A percentile compares a stretch with the other conserved stretches of the same genome.
These are phyloP conservation scores for Podospora sp. DNA, from an alignment of 495 filamentous ascomycete species.

Conservation along the genomic window DNA sequence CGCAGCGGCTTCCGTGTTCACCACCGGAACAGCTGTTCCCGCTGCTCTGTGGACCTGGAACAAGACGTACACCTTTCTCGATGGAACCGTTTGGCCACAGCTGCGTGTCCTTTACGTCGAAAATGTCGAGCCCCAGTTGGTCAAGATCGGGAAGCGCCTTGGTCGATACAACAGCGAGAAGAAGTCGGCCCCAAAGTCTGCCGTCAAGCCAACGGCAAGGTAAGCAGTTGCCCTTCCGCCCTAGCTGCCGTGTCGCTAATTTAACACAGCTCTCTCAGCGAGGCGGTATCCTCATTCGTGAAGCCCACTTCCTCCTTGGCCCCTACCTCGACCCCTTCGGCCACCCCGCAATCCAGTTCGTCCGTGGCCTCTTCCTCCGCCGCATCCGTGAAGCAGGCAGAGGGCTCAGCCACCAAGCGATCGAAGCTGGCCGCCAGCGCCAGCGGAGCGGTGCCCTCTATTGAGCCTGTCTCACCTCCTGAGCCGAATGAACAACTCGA, in stretches of 20 bases:
- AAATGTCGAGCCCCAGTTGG: slow-evolving; percentile 92
- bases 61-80: slow-evolving; percentile 66
- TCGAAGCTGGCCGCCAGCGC: slow-evolving; percentile 14
- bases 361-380: slow-evolving; percentile 10
- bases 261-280: slow-evolving; percentile 14
- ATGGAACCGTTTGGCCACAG: slow-evolving; percentile 76
- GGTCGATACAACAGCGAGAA: slow-evolving; percentile 65
- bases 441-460: slow-evolving; percentile 19
- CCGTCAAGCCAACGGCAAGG: slow-evolving; percentile 27
- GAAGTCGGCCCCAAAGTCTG: slow-evolving; percentile 32
- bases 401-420: neutral
- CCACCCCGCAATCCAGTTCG: neutral
- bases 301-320: slow-evolving; percentile 41
- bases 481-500: slow-evolving; percentile 36
- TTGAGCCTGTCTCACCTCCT: slow-evolving; percentile 30
- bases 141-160: slow-evolving; percentile 86
- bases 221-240: slow-evolving; percentile 13
- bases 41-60: slow-evolving; percentile 69
- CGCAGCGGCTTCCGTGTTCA: slow-evolving; percentile 62
- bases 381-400: neutral
- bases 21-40: slow-evolving; percentile 72
- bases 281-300: slow-evolving; percentile 37
- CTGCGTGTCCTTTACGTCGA: slow-evolving; percentile 78
- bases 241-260: slow-evolving; percentile 3
- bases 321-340: slow-evolving; percentile 16